Base-by-base conservation (phyloP, 129 eudicot species). In the Solidago caesia region DNA sequence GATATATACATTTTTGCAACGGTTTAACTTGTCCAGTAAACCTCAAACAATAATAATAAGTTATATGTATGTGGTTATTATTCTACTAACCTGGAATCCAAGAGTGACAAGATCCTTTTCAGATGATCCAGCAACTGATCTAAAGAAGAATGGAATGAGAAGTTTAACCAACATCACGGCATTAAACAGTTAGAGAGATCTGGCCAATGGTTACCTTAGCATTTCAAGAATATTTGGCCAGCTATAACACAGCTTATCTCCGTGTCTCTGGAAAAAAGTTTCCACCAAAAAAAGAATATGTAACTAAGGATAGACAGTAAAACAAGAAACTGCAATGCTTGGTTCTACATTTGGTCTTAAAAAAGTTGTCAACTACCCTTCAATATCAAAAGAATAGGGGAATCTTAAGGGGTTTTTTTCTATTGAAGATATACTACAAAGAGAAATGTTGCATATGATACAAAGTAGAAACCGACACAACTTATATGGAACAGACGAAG, bases 71-170 rank as follows among this genome's bases (percentile, higher is more conserved):
- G 43, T 77, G 62, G 59, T 52, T 39, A 47, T 7, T 43, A 39
- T 59, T 75, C 39, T 78, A 67, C 88, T 73, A 80, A 94, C 99
- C 97, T 95, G 99, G 77, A 95, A 95, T 15, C 99, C 99, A 25
- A 95, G 87, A 45, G 99, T 81, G 74, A 95, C 83, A 52, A 91
- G 89, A 87, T 95, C 99, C 84, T 95, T 95, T 89, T 95, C 99
- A 21, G 97, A 74, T 74, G 92, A 87, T 79, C 80, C 89, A 60
- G 99, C 97, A 46, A 95, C 97, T 70, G 99, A 91, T 94, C 99
- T 95, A 85, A 71, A 82, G 53, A 61, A 56, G 74, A 75, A 60
- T 29, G 76, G 75, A 74, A 56, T 52, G 75, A 57, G 77, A 77
- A 51, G 59, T 42, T 71, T 52, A 75, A 56, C 68, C 49, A 47